phyloP scores from a whole-genome alignment of 2,329 filamentous ascomycete genomes.

The Epichloe baconii region DNA sequence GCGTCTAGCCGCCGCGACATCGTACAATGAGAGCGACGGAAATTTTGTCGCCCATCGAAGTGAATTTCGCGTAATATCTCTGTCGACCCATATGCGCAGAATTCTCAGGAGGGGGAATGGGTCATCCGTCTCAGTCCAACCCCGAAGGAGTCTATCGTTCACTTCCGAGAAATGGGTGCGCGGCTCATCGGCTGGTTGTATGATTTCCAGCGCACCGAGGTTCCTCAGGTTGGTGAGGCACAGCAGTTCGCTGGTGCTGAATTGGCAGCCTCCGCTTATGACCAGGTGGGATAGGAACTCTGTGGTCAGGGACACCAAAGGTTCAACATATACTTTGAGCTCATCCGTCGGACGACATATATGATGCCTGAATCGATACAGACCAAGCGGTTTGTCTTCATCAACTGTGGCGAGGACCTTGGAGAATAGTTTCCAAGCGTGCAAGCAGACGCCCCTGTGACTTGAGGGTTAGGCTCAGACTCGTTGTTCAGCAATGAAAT shows the following conservation, averaged over 20 bases:
- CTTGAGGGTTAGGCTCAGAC: neutral
- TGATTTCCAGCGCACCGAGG: slow-evolving; percentile 33
- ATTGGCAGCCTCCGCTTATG: slow-evolving; percentile 23
- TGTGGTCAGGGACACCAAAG: slow-evolving; percentile 21
- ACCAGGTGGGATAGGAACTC: slow-evolving; percentile 29
- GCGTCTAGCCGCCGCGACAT: slow-evolving; percentile 22
- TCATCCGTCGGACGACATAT: slow-evolving; percentile 22
- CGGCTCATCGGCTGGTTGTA: slow-evolving; percentile 23
- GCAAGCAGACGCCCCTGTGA: slow-evolving; percentile 20
- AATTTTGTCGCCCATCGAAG: slow-evolving; percentile 29
- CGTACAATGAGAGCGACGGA: slow-evolving; percentile 31
- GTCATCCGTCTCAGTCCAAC: slow-evolving; percentile 27
- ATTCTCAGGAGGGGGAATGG: slow-evolving; percentile 35
- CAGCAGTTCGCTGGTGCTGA: slow-evolving; percentile 26
- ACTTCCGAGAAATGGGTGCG: slow-evolving; percentile 22
- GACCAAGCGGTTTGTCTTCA: slow-evolving; percentile 21
- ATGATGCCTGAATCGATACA: slow-evolving; percentile 27
- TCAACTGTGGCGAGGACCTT: slow-evolving; percentile 19
- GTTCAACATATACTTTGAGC: slow-evolving; percentile 24
- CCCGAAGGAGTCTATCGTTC: slow-evolving; percentile 31
- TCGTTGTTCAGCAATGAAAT: neutral
- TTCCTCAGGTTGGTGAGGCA: slow-evolving; percentile 29
- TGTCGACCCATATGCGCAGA: slow-evolving; percentile 30
- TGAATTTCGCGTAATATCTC: slow-evolving; percentile 25
- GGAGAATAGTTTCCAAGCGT: slow-evolving; percentile 28